A percentile compares a stretch with the other conserved stretches of the same genome.
phyloP scores from a whole-genome alignment of 2,329 filamentous ascomycete genomes.

The Trichoderma brevicompactum region DNA sequence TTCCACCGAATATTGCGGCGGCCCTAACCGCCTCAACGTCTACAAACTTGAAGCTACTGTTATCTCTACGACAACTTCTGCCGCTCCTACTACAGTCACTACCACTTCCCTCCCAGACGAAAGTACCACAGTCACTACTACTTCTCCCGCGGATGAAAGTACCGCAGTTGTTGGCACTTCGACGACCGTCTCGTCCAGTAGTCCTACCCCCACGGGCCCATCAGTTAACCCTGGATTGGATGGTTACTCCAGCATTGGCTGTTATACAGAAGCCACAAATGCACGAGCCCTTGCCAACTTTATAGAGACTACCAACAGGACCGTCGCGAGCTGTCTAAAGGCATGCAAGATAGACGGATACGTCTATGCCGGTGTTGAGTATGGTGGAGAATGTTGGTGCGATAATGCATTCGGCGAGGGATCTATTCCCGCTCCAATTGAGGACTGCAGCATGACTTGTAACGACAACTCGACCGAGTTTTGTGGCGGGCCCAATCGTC shows the following conservation, averaged over 20 bases:
- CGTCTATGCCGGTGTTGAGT: conserved; percentile 44
- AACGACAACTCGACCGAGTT: conserved; percentile 45
- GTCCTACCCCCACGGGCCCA: conserved; percentile 34
- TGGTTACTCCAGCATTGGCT: conserved; percentile 43
- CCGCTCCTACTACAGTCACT: conserved; percentile 39
- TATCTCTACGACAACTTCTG: conserved; percentile 5
- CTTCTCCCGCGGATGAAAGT: neutral
- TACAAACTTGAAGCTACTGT: conserved; percentile 37
- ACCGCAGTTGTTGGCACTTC: conserved; percentile 38
- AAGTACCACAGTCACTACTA: conserved; percentile 32
- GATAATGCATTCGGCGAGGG: conserved; percentile 39
- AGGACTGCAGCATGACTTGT: conserved; percentile 45
- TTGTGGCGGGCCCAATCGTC: conserved; percentile 42
- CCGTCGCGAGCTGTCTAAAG: conserved; percentile 42
- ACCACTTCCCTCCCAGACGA: neutral
- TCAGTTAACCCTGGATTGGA: conserved; percentile 13
- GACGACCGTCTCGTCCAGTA: conserved; percentile 36
- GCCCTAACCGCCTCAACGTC: conserved; percentile 42
- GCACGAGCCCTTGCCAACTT: conserved; percentile 42
- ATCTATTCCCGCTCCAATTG: conserved; percentile 37
- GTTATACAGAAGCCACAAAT: conserved; percentile 43
- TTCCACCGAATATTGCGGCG: conserved; percentile 46
- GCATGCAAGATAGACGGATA: conserved; percentile 41
- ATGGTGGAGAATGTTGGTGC: conserved; percentile 49
- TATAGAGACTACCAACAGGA: conserved; percentile 35